phyloP scores from a whole-genome alignment of 305 asterid species.

The Ilex paraguariensis region DNA sequence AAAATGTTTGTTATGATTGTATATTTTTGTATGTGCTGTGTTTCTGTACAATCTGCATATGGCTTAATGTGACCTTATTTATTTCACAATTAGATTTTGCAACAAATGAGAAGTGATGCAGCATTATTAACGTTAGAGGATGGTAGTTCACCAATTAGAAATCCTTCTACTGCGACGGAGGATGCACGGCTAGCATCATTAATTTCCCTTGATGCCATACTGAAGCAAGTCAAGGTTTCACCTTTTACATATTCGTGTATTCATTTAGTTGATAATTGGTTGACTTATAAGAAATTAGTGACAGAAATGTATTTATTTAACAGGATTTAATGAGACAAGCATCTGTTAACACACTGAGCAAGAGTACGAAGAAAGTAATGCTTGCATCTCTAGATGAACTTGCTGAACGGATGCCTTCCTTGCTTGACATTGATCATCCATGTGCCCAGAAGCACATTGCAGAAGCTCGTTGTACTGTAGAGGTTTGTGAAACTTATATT shows the following conservation, averaged over 20 bases:
- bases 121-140: constrained; percentile 73
- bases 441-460: constrained; percentile 84
- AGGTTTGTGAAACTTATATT: constrained; percentile 45
- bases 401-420: constrained; percentile 83
- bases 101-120: constrained; percentile 81
- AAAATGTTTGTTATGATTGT: too few relatives aligned
- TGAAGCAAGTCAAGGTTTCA: constrained; percentile 90
- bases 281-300: background rate
- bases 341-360: constrained; percentile 56
- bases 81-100: constrained; percentile 59
- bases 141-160: constrained; percentile 70
- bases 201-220: constrained; percentile 83
- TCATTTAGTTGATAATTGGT: constrained; percentile 7
- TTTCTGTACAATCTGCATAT: constrained; percentile 3
- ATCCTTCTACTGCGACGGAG: constrained; percentile 97
- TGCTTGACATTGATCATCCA: constrained; percentile 93
- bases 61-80: constrained; percentile 10
- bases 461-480: constrained; percentile 75
- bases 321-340: constrained; percentile 85
- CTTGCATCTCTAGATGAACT: constrained; percentile 80
- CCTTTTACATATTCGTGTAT: constrained; percentile 17
- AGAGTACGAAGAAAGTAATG: constrained; percentile 77
- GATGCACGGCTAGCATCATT: constrained; percentile 97
- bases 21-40: too few relatives aligned
- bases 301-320: constrained; percentile 10